These are phyloP conservation scores for bread wheat (Triticum aestivum) DNA, from an alignment of 176 grass and related monocot species.

Conservation along the genomic window DNA sequence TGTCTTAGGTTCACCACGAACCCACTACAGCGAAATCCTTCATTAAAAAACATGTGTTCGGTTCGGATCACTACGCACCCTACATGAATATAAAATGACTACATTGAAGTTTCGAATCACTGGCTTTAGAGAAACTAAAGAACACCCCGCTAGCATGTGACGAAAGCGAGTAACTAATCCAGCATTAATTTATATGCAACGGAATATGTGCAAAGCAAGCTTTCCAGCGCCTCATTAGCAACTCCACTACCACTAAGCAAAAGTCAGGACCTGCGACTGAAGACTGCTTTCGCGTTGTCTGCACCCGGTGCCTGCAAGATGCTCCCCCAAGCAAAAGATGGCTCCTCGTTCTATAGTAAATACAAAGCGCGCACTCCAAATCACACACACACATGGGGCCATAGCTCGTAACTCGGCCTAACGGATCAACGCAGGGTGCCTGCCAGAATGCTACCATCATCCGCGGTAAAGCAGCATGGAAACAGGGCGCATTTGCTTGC, in stretches of 20 bases:
- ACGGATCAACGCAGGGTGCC: not conserved
- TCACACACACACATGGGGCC: not conserved
- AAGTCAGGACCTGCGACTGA: not conserved
- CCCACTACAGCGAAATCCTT: not conserved
- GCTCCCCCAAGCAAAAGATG: constrained; percentile 3
- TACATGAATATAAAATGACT: not conserved
- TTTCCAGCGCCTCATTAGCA: not conserved
- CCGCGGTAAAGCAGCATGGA: not conserved
- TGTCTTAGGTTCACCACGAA: not conserved
- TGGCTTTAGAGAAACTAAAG: not conserved
- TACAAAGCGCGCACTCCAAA: not conserved
- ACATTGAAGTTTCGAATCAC: not conserved
- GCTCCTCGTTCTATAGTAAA: not conserved
- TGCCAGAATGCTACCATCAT: not conserved
- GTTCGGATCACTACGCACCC: not conserved
- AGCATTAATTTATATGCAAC: not conserved
- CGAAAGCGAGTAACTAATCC: not conserved
- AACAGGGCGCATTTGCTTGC: not conserved
- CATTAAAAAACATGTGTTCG: not conserved
- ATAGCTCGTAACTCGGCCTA: not conserved
- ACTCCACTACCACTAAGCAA: not conserved
- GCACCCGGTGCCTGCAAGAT: constrained; percentile 20
- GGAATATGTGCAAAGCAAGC: not conserved
- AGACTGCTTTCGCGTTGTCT: not conserved
- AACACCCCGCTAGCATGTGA: not conserved